Evolutionary conservation across 129 eudicot genomes (phyloP).

Genomic region (Flaveria linearis): DNA sequence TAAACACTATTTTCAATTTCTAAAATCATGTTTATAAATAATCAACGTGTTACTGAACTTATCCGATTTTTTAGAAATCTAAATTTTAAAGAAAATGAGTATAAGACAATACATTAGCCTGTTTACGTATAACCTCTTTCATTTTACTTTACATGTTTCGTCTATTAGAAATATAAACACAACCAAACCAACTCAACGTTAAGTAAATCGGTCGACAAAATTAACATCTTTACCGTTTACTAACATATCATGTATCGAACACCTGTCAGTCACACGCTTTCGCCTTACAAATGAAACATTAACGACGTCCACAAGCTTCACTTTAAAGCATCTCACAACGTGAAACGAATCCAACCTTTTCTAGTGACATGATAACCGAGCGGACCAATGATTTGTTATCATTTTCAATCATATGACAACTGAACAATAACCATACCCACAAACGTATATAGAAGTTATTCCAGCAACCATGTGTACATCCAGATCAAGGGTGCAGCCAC

Average conservation of each 20-base stretch:
- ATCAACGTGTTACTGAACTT: background rate
- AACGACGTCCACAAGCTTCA: background rate
- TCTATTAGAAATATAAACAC: background rate
- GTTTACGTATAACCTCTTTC: background rate
- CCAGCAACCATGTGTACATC: slow-evolving; percentile 19
- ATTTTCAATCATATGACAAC: slow-evolving; percentile 24
- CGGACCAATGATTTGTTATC: slow-evolving; percentile 23
- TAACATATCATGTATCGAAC: background rate
- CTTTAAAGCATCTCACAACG: no score
- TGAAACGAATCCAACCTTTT: slow-evolving; percentile 25
- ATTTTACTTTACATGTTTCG: background rate
- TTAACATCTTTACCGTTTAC: background rate
- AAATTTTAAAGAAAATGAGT: background rate
- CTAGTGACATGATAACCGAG: slow-evolving; percentile 23
- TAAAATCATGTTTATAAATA: background rate
- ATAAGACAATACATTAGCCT: background rate
- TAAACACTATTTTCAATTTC: background rate
- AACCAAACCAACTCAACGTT: background rate
- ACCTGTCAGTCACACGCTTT: background rate
- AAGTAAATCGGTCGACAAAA: background rate
- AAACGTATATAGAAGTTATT: slow-evolving; percentile 19
- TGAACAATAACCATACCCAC: slow-evolving; percentile 5
- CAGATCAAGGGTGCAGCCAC: slow-evolving; percentile 28
- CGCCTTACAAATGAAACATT: background rate
- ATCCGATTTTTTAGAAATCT: background rate